These are phyloP conservation scores for Waltergamsia citrina DNA, from an alignment of 2,329 filamentous ascomycete species.

Conservation along the genomic window DNA sequence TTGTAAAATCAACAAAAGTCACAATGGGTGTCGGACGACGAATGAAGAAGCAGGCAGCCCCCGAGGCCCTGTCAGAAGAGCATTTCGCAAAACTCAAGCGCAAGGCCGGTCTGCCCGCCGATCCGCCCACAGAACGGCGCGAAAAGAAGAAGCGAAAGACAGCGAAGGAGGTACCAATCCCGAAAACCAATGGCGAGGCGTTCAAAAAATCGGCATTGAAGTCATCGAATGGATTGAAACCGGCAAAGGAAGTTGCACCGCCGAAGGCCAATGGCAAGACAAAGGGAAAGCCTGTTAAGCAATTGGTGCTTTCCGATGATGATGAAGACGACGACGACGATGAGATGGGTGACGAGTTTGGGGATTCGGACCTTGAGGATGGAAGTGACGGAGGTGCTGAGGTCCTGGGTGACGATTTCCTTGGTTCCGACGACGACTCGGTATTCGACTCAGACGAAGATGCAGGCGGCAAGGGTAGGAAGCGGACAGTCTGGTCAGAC, in stretches of 20 bases:
- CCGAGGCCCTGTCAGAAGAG: conserved; percentile 71
- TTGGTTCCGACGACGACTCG: conserved; percentile 49
- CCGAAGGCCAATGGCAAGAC: conserved; percentile 23
- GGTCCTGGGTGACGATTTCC: conserved; percentile 48
- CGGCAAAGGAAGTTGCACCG: conserved; percentile 20
- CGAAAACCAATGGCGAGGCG: conserved; percentile 10
- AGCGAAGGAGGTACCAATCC: conserved; percentile 17
- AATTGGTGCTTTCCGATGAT: conserved; percentile 32
- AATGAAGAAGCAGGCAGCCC: conserved; percentile 92
- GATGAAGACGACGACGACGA: conserved; percentile 30
- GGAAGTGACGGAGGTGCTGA: conserved; percentile 27
- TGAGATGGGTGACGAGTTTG: conserved; percentile 25
- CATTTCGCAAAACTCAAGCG: conserved; percentile 74
- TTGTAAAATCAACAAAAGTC: conserved; percentile 7
- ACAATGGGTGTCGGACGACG: conserved; percentile 83
- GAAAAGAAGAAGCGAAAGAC: conserved; percentile 50
- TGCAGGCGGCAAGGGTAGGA: conserved; percentile 31
- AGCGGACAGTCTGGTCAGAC: conserved; percentile 77
- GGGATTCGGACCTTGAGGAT: conserved; percentile 37
- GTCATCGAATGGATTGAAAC: conserved; percentile 22
- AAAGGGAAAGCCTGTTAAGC: conserved; percentile 12
- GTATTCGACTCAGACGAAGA: conserved; percentile 65
- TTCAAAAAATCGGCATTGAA: conserved; percentile 18
- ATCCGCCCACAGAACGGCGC: conserved; percentile 44
- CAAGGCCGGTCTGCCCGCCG: conserved; percentile 64